Percentiles rank a stretch among this genome's conserved stretches.
Evolutionary conservation across 2,329 filamentous ascomycete genomes (phyloP).

Genomic region (Exophiala dermatitidis): DNA sequence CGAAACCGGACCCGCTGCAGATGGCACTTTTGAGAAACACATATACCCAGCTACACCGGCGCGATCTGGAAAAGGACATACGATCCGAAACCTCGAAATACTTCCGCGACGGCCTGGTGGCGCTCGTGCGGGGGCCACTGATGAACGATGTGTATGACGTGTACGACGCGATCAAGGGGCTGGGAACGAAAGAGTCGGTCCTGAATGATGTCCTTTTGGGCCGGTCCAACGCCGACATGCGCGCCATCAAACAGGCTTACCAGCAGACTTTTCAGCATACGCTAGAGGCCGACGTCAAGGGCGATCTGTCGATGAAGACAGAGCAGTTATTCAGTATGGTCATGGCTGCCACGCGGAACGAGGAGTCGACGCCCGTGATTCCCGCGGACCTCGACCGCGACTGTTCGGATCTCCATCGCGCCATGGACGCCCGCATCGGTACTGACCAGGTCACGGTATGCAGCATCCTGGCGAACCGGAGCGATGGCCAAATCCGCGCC

Average conservation of each 20-base stretch:
- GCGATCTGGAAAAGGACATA: conserved; percentile 67
- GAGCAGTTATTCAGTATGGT: conserved; percentile 79
- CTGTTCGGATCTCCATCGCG: conserved; percentile 66
- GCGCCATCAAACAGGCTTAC: conserved; percentile 77
- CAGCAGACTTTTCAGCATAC: conserved; percentile 57
- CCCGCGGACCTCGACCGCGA: conserved; percentile 69
- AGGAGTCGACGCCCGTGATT: conserved; percentile 68
- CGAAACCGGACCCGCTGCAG: conserved; percentile 70
- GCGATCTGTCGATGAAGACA: conserved; percentile 79
- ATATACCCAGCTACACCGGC: conserved; percentile 58
- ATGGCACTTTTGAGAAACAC: conserved; percentile 60
- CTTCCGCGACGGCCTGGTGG: conserved; percentile 66
- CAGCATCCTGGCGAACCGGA: conserved; percentile 66
- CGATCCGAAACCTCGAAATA: conserved; percentile 68
- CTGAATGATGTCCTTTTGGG: conserved; percentile 80
- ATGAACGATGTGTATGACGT: conserved; percentile 66
- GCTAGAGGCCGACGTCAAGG: conserved; percentile 65
- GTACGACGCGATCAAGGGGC: conserved; percentile 64
- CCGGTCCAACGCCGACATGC: conserved; percentile 78
- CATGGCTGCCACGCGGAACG: conserved; percentile 63
- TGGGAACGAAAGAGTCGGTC: conserved; percentile 77
- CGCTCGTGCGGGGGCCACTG: conserved; percentile 71
- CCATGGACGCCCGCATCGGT: conserved; percentile 60
- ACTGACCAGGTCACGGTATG: conserved; percentile 73
- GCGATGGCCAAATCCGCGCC: conserved; percentile 75